These are phyloP conservation scores for Ceratorhiza oryzae-sativae DNA, from an alignment of 1,284 basidiomycete genomes.

Conservation along the genomic window DNA sequence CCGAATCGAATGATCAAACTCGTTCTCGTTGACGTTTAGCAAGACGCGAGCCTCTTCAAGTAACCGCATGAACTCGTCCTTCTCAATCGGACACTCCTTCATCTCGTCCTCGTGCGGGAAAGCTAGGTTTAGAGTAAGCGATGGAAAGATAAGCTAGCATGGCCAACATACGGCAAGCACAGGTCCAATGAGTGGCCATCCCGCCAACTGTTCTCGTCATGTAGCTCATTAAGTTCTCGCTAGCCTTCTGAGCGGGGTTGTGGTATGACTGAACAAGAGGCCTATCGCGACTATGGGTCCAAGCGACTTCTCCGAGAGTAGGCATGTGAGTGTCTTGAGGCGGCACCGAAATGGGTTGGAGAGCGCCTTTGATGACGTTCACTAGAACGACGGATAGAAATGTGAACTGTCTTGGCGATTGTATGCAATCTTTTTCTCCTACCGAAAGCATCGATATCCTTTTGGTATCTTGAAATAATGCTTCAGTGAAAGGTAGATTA, in stretches of 20 bases:
- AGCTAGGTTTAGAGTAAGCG: not conserved
- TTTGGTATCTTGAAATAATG: constrained; percentile 19
- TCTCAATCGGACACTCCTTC: not conserved
- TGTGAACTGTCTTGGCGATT: not conserved
- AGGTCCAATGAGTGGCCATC: constrained; percentile 40
- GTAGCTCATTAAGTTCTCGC: constrained; percentile 20
- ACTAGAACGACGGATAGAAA: not conserved
- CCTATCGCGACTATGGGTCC: constrained; percentile 8
- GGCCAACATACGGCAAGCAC: constrained; percentile 28
- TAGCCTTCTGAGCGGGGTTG: constrained; percentile 29
- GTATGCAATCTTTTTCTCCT: not conserved
- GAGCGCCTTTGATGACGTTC: constrained; percentile 22
- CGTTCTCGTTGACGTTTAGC: constrained; percentile 7
- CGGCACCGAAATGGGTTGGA: constrained; percentile 31
- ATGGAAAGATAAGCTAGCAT: not conserved
- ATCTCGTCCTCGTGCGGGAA: constrained; percentile 13
- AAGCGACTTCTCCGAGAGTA: constrained; percentile 19
- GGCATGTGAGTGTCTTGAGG: constrained; percentile 20
- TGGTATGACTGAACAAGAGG: not conserved
- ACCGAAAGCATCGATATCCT: constrained; percentile 39
- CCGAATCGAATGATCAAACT: constrained; percentile 24
- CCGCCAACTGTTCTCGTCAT: constrained; percentile 39
- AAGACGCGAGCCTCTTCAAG: not conserved
- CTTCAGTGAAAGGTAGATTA: not conserved
- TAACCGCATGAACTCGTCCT: constrained; percentile 3